Conservation (phyloP, 257 asterid genomes). For the Solanum verrucosum region DNA sequence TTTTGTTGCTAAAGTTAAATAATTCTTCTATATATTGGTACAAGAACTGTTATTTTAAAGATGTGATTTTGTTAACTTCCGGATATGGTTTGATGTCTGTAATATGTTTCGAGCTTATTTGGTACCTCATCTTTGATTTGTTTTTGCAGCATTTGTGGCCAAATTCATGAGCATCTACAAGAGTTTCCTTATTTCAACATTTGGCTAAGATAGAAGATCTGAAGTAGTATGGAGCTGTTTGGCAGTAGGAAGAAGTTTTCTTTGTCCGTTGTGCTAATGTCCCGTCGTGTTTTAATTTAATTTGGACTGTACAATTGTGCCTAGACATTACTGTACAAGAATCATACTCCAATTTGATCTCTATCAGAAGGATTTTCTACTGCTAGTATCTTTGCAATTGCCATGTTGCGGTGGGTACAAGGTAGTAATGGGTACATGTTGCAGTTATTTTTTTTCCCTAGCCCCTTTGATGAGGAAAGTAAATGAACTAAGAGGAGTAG, state of each 20-base stretch:
- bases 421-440: not conserved
- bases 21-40: not conserved
- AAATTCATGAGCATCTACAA: conserved; percentile 97
- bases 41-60: not conserved
- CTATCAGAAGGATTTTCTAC: not conserved
- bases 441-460: not conserved
- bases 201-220: conserved; percentile 43
- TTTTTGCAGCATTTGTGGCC: conserved; percentile 87
- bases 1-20: not conserved
- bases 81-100: not conserved
- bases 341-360: not conserved
- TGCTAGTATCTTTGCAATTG: not conserved
- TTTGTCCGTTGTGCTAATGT: not conserved
- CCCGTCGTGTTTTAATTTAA: not conserved
- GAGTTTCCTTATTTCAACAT: conserved; percentile 84
- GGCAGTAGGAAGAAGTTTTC: not conserved
- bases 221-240: not conserved
- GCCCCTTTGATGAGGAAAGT: not conserved
- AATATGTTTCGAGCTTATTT: not conserved
- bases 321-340: not conserved
- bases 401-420: not conserved
- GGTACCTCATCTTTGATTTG: conserved; percentile 2
- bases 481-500: not conserved
- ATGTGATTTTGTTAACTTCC: not conserved
- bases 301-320: not conserved